Conservation (phyloP, 2,329 filamentous ascomycete species). For the Penicillium sp. region DNA sequence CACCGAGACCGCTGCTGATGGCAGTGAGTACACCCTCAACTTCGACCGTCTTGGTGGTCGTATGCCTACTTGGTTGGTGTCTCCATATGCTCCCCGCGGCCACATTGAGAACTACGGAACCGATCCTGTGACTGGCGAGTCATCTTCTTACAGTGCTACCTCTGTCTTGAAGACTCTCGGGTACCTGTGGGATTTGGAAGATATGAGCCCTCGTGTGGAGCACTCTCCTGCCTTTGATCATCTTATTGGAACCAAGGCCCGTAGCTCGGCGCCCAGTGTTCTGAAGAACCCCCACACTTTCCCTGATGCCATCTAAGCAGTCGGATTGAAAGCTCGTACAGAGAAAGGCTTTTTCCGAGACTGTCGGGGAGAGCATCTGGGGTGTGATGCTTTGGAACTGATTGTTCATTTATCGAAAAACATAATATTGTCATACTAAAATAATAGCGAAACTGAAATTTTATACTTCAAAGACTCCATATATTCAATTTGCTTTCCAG, state of each 20-base stretch:
- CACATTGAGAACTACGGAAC: conserved; percentile 31
- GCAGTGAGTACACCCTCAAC: conserved; percentile 27
- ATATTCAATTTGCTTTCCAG: too few species aligned
- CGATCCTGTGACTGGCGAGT: conserved; percentile 28
- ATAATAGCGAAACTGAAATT: too few species aligned
- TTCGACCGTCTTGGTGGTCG: conserved; percentile 33
- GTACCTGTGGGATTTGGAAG: conserved; percentile 34
- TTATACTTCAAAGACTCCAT: too few species aligned
- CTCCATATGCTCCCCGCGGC: conserved; percentile 28
- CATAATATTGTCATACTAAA: too few species aligned
- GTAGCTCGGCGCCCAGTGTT: conserved; percentile 10
- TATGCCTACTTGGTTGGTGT: conserved; percentile 34
- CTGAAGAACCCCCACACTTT: conserved; percentile 28
- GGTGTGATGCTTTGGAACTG: too few species aligned
- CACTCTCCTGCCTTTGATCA: conserved; percentile 35
- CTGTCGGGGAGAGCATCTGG: too few species aligned
- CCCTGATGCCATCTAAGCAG: conserved; percentile 17
- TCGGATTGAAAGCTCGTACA: neutral
- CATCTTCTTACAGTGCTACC: conserved; percentile 29
- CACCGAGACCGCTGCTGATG: conserved; percentile 34
- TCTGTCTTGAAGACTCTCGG: conserved; percentile 35
- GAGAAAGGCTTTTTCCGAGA: neutral
- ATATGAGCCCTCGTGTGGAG: conserved; percentile 30
- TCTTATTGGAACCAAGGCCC: conserved; percentile 23
- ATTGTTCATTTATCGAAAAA: too few species aligned